A percentile compares a stretch with the other conserved stretches of the same genome.
Conservation (phyloP, 352 stramenopile species). For the Phytophthora capsici region DNA sequence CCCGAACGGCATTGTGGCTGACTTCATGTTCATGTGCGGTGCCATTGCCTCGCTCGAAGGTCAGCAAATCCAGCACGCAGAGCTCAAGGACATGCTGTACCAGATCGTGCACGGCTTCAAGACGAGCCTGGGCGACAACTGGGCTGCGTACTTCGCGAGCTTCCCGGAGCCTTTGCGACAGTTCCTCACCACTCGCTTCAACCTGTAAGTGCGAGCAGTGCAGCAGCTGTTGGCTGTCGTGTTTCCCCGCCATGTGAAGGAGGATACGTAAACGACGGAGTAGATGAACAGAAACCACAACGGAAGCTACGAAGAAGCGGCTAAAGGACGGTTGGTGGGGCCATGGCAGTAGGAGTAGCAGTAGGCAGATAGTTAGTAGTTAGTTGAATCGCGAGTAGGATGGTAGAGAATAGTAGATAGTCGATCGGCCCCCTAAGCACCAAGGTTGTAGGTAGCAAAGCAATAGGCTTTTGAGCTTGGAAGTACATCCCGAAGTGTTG, state of each 20-base stretch:
- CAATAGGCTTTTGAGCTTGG: constrained; percentile 22
- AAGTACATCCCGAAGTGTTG: constrained; percentile 15
- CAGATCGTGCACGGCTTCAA: constrained; percentile 92
- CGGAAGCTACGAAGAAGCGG: constrained; percentile 30
- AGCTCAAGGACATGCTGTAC: constrained; percentile 88
- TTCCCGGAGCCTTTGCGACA: constrained; percentile 84
- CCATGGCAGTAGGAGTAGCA: constrained; percentile 52
- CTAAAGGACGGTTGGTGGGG: constrained; percentile 30
- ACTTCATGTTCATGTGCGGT: constrained; percentile 92
- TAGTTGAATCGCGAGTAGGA: constrained; percentile 41
- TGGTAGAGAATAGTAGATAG: constrained; percentile 42
- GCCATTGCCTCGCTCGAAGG: constrained; percentile 88
- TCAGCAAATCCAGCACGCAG: constrained; percentile 73
- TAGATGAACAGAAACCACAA: constrained; percentile 26
- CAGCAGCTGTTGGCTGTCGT: constrained; percentile 15
- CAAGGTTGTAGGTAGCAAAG: constrained; percentile 40
- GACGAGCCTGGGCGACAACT: constrained; percentile 87
- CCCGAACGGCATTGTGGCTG: constrained; percentile 84
- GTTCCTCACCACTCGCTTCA: constrained; percentile 84
- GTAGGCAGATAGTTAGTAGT: constrained; percentile 53
- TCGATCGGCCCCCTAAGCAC: constrained; percentile 27
- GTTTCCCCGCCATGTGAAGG: constrained; percentile 21
- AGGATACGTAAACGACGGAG: constrained; percentile 17
- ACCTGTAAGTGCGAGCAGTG: constrained; percentile 57
- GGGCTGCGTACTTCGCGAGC: constrained; percentile 84